Evolutionary conservation across 2,329 filamentous ascomycete genomes (phyloP), one percentile per base, ranked within the genome.

Genomic region (Furcasterigmium sp.): DNA sequence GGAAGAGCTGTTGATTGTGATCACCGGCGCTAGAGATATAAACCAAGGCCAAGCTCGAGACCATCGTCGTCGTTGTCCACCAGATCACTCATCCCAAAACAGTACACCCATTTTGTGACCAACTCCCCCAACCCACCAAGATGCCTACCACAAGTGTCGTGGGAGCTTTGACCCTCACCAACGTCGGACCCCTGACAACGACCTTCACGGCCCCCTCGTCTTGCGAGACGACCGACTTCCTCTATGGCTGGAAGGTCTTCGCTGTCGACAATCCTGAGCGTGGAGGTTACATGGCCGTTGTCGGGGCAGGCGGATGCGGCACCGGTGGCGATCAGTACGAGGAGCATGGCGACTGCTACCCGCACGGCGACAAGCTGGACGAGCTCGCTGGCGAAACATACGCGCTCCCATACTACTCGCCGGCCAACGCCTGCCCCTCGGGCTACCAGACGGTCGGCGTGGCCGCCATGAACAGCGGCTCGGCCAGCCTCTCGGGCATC

Each of bases 111-210:
- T 26, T 26, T 11, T 7, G 23, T 26, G 7, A 11, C 23, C 23
- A 11, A 26, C n/a, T n/a, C 23, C 7, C 23, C 23, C 23, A 26
- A 11, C 7, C 23, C 23, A 11, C 32, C 32, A 19, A 15, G 11
- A 35, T 35, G 32, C 32, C 32, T 6, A 35, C 15, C 15, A 17
- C 32, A 5, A 18, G 9, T 17, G 15, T 11, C 14, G 17, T 35
- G 11, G 32, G 9, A 15, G 32, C 15, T 15, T 18, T 35, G n/a
- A 18, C 11, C 7, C 41, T 60, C 42, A 54, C 51, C 42, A 62
- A 62, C 40, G 18, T 60, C 18, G 56, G 59, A 6, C 58, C 56
- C 3, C 42, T 62, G 11, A 61, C 57, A 21, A 57, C 59, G 2
- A 55, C 50, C n/a, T 61, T 53, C 41, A 56, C 56, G 2, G 47